Conservation (phyloP, 495 filamentous ascomycete genomes). For the Xylona heveae region DNA sequence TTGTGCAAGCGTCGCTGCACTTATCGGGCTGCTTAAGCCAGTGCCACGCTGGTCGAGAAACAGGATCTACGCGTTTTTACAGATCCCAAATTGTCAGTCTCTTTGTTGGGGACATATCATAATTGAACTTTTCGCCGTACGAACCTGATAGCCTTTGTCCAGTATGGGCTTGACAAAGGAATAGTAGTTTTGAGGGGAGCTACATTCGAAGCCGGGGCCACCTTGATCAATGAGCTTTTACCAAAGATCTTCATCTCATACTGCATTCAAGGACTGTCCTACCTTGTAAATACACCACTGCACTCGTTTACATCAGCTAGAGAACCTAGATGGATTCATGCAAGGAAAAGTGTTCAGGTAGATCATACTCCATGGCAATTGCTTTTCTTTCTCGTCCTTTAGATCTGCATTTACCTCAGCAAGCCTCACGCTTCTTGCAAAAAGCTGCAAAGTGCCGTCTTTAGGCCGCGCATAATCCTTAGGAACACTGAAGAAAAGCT, state of each 20-base stretch:
- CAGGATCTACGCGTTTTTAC: too few species aligned
- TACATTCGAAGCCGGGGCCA: constrained; percentile 59
- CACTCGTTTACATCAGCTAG: too few species aligned
- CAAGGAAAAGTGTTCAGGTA: constrained; percentile 3
- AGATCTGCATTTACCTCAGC: constrained; percentile 21
- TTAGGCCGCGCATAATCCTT: constrained; percentile 45
- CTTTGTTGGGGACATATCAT: not conserved
- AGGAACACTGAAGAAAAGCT: constrained; percentile 74
- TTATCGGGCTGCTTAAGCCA: constrained; percentile 60
- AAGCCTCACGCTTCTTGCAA: constrained; percentile 50
- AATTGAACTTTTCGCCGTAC: constrained; percentile 1
- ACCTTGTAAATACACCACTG: constrained; percentile 44
- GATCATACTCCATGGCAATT: constrained; percentile 27
- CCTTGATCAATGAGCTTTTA: constrained; percentile 8
- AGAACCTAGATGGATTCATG: too few species aligned
- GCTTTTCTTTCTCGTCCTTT: constrained; percentile 24
- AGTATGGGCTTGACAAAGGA: constrained; percentile 44
- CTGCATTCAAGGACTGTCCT: too few species aligned
- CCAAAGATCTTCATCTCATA: too few species aligned
- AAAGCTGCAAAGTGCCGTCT: constrained; percentile 42
- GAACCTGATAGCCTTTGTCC: constrained; percentile 53
- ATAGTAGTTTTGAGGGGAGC: constrained; percentile 43
- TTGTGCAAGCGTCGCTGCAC: constrained; percentile 41
- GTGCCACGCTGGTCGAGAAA: constrained; percentile 80
- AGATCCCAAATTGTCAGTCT: constrained; percentile 5